Evolutionary conservation across 306 rosid species (phyloP).

Genomic region (barrel medic (Medicago truncatula)): MtrunA17r5.0-ANR NC_053044.1:35431001-35431500

Average conservation of each 20-base stretch:
- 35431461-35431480: background rate
- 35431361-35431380: conserved; percentile 90
- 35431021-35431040: conserved; percentile 94
- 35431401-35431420: background rate
- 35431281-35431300: conserved; percentile 79
- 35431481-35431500: background rate
- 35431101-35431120: conserved; percentile 86
- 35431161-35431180: conserved; percentile 97
- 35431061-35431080: conserved; percentile 99
- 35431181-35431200: conserved; percentile 90
- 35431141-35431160: conserved; percentile 91
- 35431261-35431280: conserved; percentile 78
- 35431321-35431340: conserved; percentile 87
- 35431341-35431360: conserved; percentile 86
- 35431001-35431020: conserved; percentile 86
- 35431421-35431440: background rate
- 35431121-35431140: conserved; percentile 93
- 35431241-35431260: conserved; percentile 88
- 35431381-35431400: conserved; percentile 25
- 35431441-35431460: conserved; percentile 14
- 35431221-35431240: conserved; percentile 94
- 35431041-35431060: conserved; percentile 87
- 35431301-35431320: conserved; percentile 88
- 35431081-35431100: no score
- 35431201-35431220: conserved; percentile 87